Percentiles rank a stretch among this genome's conserved stretches.
These are phyloP conservation scores for Iberis amara DNA, from an alignment of 441 rosid species.

Conservation along the genomic window DNA sequence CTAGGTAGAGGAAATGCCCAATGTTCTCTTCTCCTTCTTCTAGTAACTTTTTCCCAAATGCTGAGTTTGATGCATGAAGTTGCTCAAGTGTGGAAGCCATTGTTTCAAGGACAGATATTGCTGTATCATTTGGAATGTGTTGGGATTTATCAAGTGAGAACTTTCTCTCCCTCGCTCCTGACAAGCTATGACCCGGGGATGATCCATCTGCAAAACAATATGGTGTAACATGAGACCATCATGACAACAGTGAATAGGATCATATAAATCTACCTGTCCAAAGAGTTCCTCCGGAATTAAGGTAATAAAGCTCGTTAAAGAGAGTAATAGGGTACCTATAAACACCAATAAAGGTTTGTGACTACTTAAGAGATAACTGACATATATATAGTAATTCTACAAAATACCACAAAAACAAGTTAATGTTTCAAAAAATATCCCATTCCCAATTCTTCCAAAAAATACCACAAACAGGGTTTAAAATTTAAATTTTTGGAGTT, in stretches of 20 bases:
- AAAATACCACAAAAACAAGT: too few species aligned
- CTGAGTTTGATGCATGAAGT: constrained; percentile 64
- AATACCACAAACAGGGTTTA: too few species aligned
- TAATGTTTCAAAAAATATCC: too few species aligned
- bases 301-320: constrained; percentile 89
- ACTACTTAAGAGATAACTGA: constrained; percentile 1
- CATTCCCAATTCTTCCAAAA: too few species aligned
- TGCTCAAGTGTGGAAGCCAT: constrained; percentile 58
- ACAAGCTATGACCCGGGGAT: constrained; percentile 62
- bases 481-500: too few species aligned
- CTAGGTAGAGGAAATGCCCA: constrained; percentile 88
- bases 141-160: constrained; percentile 65
- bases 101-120: constrained; percentile 59
- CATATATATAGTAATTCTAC: too few species aligned
- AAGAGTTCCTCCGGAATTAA: constrained; percentile 79
- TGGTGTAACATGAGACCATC: constrained; percentile 6
- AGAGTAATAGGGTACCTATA: constrained; percentile 77
- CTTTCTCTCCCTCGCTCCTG: constrained; percentile 48
- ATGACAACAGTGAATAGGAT: neutral
- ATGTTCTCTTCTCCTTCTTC: constrained; percentile 83
- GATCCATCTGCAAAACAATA: constrained; percentile 55
- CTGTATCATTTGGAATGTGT: constrained; percentile 39
- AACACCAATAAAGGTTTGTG: neutral
- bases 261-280: constrained; percentile 63
- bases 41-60: constrained; percentile 79